Evolutionary conservation across 805 yeast genomes (phyloP).

Genomic region (Candida pseudofarinosa): DNA sequence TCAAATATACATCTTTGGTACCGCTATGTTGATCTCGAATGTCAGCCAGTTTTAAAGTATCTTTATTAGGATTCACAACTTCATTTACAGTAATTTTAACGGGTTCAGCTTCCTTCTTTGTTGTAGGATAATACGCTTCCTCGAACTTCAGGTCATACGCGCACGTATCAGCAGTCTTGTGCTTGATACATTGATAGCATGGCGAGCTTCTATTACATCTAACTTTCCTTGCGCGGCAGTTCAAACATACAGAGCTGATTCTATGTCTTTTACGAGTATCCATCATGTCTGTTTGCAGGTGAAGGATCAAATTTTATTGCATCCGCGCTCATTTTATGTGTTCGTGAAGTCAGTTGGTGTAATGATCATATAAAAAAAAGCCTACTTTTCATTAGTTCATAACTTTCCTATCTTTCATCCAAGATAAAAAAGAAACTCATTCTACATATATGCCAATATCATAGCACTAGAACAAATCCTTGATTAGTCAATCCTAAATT

Average conservation of each 20-base stretch:
- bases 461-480: no score
- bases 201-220: conserved; percentile 35
- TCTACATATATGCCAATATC: no score
- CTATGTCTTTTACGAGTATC: conserved; percentile 22
- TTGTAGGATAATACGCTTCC: not conserved
- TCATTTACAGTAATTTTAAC: not conserved
- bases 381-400: no score
- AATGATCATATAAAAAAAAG: no score
- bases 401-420: no score
- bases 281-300: no score
- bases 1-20: not conserved
- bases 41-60: not conserved
- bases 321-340: no score
- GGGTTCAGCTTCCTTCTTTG: not conserved
- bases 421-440: no score
- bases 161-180: conserved; percentile 10
- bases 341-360: no score
- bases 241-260: conserved; percentile 32
- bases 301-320: no score
- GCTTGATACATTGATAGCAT: conserved; percentile 26
- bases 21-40: no score
- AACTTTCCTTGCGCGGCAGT: conserved; percentile 29
- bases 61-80: not conserved
- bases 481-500: no score
- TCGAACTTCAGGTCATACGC: not conserved